Evolutionary conservation across 2,329 filamentous ascomycete genomes (phyloP).

Genomic region (Neonectria ditissima): DNA sequence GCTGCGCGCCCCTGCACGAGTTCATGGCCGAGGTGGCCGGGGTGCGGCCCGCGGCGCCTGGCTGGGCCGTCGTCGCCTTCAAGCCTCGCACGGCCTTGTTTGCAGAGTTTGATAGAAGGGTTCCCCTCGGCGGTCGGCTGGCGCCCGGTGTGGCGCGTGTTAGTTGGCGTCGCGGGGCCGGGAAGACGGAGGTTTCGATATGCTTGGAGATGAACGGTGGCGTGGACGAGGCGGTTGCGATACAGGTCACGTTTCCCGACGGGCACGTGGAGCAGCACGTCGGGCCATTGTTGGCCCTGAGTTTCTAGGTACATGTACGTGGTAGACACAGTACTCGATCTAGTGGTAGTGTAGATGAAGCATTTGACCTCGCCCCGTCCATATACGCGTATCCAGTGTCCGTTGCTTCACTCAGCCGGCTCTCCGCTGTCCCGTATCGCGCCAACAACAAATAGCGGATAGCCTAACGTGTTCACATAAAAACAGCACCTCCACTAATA

Average conservation of each 20-base stretch:
- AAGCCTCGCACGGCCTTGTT: slow-evolving; percentile 16
- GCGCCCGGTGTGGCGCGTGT: not conserved
- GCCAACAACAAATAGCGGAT: too few relatives aligned
- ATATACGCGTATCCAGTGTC: too few relatives aligned
- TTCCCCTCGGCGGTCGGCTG: not conserved
- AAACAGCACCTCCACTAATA: too few relatives aligned
- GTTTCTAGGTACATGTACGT: too few relatives aligned
- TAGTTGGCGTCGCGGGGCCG: not conserved
- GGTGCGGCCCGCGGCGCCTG: slow-evolving; percentile 25
- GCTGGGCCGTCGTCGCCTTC: slow-evolving; percentile 25
- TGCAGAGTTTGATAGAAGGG: not conserved
- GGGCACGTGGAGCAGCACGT: not conserved
- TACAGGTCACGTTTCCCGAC: slow-evolving; percentile 1
- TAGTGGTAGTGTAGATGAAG: too few relatives aligned
- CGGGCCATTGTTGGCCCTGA: not conserved
- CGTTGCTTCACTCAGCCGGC: not conserved
- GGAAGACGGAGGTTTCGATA: not conserved
- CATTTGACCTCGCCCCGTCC: too few relatives aligned
- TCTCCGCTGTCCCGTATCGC: not conserved
- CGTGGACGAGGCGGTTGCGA: not conserved
- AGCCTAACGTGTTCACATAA: too few relatives aligned
- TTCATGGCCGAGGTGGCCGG: slow-evolving; percentile 35
- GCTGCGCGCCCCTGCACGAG: slow-evolving; percentile 36
- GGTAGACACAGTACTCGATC: too few relatives aligned
- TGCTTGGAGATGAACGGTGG: not conserved